phyloP scores from a whole-genome alignment of 441 rosid genomes.

The Iberis amara region DNA sequence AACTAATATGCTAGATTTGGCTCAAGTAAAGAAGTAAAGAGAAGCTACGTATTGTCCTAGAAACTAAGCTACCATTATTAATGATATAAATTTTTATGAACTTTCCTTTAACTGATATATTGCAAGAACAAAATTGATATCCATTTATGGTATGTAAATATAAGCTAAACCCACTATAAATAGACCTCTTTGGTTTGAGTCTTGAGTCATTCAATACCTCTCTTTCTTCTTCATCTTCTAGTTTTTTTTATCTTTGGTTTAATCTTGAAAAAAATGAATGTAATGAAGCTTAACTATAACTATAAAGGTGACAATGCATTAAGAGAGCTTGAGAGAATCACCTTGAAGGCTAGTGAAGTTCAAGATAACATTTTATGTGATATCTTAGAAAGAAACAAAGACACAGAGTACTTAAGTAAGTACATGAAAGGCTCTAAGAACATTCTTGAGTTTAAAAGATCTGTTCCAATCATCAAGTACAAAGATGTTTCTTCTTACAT shows the following conservation, averaged over 20 bases:
- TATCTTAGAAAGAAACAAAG: conserved; percentile 52
- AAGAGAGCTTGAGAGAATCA: conserved; percentile 65
- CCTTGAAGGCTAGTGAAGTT: conserved; percentile 55
- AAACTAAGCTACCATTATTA: conserved; percentile 35
- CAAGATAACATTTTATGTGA: conserved; percentile 56
- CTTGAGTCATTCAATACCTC: conserved; percentile 22
- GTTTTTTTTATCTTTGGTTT: conserved; percentile 13
- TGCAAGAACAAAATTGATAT: conserved; percentile 26
- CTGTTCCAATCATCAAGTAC: conserved; percentile 67
- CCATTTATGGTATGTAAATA: conserved; percentile 23
- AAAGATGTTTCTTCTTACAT: conserved; percentile 63
- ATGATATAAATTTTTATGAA: conserved; percentile 38
- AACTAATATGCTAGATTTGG: conserved; percentile 17
- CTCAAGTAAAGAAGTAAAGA: conserved; percentile 15
- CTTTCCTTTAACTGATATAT: conserved; percentile 32
- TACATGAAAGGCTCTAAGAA: conserved; percentile 56
- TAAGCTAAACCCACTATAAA: conserved; percentile 32
- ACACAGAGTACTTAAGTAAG: conserved; percentile 62
- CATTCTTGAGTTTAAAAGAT: conserved; percentile 45
- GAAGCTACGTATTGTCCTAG: conserved; percentile 31
- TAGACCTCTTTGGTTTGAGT: conserved; percentile 29
- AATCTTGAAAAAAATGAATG: conserved; percentile 43
- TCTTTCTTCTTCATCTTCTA: conserved; percentile 2
- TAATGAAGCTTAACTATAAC: conserved; percentile 42
- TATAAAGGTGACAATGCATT: conserved; percentile 52